phyloP scores from a whole-genome alignment of 1,139 yeast species.

The Magnusiomyces suaveolens region DNA sequence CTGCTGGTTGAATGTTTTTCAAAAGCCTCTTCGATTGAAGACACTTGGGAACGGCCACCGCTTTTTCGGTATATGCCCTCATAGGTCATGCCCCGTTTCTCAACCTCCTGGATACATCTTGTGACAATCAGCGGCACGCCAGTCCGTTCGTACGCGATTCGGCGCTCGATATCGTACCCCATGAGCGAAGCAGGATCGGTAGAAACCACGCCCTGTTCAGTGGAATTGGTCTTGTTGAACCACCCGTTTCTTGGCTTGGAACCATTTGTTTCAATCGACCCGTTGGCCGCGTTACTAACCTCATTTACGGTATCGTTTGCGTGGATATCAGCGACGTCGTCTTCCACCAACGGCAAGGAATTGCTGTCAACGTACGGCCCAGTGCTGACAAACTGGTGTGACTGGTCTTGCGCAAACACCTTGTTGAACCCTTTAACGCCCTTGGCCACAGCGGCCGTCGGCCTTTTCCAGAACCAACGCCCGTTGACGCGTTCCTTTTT shows the following conservation, averaged over 20 bases:
- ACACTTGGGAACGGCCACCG: constrained; percentile 75
- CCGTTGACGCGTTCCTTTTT: constrained; percentile 21
- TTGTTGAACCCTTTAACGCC: constrained; percentile 29
- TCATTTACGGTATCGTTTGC: constrained; percentile 6
- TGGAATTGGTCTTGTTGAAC: constrained; percentile 11
- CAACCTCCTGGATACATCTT: constrained; percentile 71
- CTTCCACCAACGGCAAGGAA: constrained; percentile 4
- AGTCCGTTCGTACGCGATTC: constrained; percentile 47
- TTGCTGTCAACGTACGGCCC: constrained; percentile 11
- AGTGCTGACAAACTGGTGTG: constrained; percentile 2
- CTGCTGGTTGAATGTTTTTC: constrained; percentile 29
- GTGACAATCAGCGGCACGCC: constrained; percentile 61
- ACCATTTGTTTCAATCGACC: constrained; percentile 9
- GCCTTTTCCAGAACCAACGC: constrained; percentile 32
- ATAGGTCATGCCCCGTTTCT: constrained; percentile 53
- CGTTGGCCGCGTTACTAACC: constrained; percentile 2
- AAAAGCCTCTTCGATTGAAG: constrained; percentile 39
- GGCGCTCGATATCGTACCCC: constrained; percentile 24
- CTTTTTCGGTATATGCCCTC: constrained; percentile 91
- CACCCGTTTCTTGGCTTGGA: constrained; percentile 13
- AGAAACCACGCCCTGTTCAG: neutral
- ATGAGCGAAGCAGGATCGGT: constrained; percentile 15
- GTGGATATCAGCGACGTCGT: constrained; percentile 16
- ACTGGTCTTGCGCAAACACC: constrained; percentile 27
- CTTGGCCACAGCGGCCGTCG: constrained; percentile 33